phyloP scores from a whole-genome alignment of 306 rosid species.

The Astragalus membranaceus region DNA sequence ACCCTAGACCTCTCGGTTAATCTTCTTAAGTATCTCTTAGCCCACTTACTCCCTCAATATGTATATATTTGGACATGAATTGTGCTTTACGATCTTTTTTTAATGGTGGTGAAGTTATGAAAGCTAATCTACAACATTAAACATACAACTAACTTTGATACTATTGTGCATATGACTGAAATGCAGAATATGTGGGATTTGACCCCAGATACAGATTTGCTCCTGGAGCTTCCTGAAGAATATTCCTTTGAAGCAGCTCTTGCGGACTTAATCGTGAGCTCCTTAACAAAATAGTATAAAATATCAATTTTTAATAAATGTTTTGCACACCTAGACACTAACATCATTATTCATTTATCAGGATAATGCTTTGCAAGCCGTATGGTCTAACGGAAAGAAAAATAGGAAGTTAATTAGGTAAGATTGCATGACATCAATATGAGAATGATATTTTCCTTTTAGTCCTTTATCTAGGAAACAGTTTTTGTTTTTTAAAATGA shows the following conservation, averaged over 20 bases:
- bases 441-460: neutral
- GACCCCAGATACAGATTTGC: constrained; percentile 49
- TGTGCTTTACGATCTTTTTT: neutral
- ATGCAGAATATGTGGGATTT: constrained; percentile 70
- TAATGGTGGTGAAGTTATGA: neutral
- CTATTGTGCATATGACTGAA: neutral
- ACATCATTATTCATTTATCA: constrained; percentile 21
- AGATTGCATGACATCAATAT: neutral
- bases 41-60: too few species aligned
- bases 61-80: too few species aligned
- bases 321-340: neutral
- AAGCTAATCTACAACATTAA: too few species aligned
- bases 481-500: neutral
- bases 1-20: too few species aligned
- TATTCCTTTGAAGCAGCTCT: constrained; percentile 55
- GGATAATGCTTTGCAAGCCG: constrained; percentile 74
- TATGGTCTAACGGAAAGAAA: constrained; percentile 37
- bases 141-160: neutral
- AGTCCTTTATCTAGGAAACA: neutral
- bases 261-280: constrained; percentile 61
- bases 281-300: neutral
- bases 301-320: neutral
- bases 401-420: constrained; percentile 39
- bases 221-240: constrained; percentile 52
- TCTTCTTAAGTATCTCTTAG: too few species aligned